phyloP scores from a whole-genome alignment of 305 asterid genomes.

The Solanum aculeatissimum region DNA sequence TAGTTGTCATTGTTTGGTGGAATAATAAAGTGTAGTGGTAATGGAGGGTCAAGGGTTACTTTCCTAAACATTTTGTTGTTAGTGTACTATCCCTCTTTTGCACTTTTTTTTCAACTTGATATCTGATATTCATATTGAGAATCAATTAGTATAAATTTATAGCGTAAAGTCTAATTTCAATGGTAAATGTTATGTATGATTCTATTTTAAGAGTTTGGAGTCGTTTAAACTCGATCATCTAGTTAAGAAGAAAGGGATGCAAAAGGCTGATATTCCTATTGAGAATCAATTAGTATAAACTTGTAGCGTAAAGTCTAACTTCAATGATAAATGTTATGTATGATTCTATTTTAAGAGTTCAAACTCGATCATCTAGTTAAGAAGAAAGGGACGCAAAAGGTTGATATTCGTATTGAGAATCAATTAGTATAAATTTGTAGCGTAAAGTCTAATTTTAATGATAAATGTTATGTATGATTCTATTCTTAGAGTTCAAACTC shows the following conservation, averaged over 20 bases:
- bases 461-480: background rate
- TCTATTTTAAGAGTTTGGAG: background rate
- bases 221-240: too few species aligned
- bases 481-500: background rate
- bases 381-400: too few species aligned
- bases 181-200: background rate
- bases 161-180: background rate
- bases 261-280: background rate
- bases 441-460: background rate
- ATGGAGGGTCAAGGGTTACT: background rate
- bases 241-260: too few species aligned
- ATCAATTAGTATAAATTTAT: too few species aligned
- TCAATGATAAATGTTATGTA: background rate
- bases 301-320: background rate
- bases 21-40: constrained; percentile 22
- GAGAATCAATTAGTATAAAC: too few species aligned
- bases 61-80: background rate
- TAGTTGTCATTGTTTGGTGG: constrained; percentile 32
- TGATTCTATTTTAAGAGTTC: background rate
- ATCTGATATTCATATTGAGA: background rate
- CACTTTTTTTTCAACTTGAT: background rate
- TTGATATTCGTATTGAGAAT: background rate
- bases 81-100: background rate
- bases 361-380: too few species aligned
- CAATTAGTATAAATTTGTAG: background rate